Conservation (phyloP, 208 protist species). For the Acanthamoeba culbertsoni region DNA sequence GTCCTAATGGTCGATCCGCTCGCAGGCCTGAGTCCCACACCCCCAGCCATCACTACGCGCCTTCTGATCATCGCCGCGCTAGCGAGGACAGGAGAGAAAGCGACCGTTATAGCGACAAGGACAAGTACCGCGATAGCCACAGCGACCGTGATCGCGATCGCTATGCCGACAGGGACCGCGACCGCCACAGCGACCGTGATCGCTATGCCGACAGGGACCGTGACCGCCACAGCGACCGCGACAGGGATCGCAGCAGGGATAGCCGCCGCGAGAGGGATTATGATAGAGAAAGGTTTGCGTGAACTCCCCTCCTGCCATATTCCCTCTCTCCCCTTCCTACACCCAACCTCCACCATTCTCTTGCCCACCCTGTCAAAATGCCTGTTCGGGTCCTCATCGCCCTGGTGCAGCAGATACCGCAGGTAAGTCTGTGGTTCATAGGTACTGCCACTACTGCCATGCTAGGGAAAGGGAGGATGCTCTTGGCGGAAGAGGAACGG, state of each 20-base stretch:
- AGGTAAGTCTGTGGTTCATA: background rate
- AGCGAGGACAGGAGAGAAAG: slow-evolving; percentile 22
- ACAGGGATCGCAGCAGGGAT: slow-evolving; percentile 13
- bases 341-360: no score
- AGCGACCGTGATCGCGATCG: slow-evolving; percentile 70
- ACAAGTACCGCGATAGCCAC: slow-evolving; percentile 38
- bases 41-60: background rate
- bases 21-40: background rate
- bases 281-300: background rate
- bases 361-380: no score
- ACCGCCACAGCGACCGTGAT: slow-evolving; percentile 53
- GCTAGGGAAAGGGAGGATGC: background rate
- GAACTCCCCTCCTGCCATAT: background rate
- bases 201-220: background rate
- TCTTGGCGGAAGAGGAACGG: background rate
- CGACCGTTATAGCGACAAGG: background rate
- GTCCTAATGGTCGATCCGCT: no score
- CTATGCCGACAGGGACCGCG: background rate
- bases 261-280: slow-evolving; percentile 25
- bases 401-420: slow-evolving; percentile 46
- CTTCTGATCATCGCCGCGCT: background rate
- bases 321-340: no score
- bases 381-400: no score
- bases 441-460: slow-evolving; percentile 26
- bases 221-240: background rate